Percentiles rank a stretch among this genome's conserved stretches.
Conservation (phyloP, 2,329 filamentous ascomycete genomes). For the Alternaria sp. region DNA sequence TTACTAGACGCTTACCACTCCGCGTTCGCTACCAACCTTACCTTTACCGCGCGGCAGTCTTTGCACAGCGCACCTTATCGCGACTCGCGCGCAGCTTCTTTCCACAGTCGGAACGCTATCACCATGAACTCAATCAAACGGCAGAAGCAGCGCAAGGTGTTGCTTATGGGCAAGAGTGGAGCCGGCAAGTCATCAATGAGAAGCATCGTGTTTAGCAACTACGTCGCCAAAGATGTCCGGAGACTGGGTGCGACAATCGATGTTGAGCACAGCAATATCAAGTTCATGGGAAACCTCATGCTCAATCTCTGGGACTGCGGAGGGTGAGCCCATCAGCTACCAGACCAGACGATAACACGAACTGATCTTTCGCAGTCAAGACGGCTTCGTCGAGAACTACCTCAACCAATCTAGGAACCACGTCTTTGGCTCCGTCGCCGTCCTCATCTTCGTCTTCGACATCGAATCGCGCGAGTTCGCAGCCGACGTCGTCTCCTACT, state of each 20-base stretch:
- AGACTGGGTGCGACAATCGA: constrained; percentile 95
- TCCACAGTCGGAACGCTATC: not conserved
- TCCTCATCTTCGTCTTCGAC: constrained; percentile 99
- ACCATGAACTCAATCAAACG: constrained; percentile 52
- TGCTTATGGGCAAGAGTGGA: constrained; percentile 84
- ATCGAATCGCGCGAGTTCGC: constrained; percentile 96
- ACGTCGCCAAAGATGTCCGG: constrained; percentile 93
- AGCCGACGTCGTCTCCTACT: constrained; percentile 90
- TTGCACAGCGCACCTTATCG: not conserved
- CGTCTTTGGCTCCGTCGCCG: constrained; percentile 95
- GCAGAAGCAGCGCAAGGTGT: constrained; percentile 61
- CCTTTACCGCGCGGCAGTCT: not conserved
- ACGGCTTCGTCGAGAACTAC: constrained; percentile 99
- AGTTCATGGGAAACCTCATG: constrained; percentile 96
- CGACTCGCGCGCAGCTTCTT: not conserved
- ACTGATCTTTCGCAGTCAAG: constrained; percentile 67
- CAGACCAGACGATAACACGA: not conserved
- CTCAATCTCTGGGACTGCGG: constrained; percentile 99
- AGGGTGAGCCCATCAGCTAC: constrained; percentile 61
- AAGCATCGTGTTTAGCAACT: constrained; percentile 98
- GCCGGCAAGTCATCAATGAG: constrained; percentile 99
- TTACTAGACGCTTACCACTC: not conserved
- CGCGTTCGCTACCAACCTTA: not conserved
- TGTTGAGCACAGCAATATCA: constrained; percentile 97
- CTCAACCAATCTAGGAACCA: constrained; percentile 93